Evolutionary conservation across 2,329 filamentous ascomycete genomes (phyloP).

Genomic region (Pestalotiopsis fici): DNA sequence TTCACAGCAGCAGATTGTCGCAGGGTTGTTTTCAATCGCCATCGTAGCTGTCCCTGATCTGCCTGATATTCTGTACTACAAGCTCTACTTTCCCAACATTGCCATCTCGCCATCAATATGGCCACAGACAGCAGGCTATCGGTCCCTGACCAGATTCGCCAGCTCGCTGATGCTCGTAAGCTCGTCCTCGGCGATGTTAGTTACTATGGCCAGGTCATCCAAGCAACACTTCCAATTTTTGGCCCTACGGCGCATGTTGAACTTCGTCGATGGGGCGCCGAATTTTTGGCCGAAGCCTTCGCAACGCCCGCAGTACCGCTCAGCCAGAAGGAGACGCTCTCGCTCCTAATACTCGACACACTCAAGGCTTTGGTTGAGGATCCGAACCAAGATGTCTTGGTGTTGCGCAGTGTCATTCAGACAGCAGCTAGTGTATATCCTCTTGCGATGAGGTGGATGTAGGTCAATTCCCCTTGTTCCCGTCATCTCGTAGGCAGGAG

Average conservation of each 20-base stretch:
- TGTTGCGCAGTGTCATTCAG: slow-evolving; percentile 85
- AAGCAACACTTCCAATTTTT: slow-evolving; percentile 90
- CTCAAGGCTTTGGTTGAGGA: slow-evolving; percentile 71
- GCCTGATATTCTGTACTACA: not conserved
- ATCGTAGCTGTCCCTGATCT: not conserved
- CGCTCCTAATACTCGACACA: slow-evolving; percentile 75
- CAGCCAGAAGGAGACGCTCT: slow-evolving; percentile 79
- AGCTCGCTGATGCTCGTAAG: slow-evolving; percentile 87
- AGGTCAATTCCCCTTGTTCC: slow-evolving; percentile 48
- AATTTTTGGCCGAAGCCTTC: slow-evolving; percentile 95
- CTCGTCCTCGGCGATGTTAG: slow-evolving; percentile 84
- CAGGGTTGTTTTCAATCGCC: not conserved
- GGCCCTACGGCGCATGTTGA: slow-evolving; percentile 73
- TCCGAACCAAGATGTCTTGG: slow-evolving; percentile 73
- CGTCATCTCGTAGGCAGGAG: slow-evolving; percentile 13
- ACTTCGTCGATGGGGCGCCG: slow-evolving; percentile 91
- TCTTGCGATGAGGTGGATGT: slow-evolving; percentile 91
- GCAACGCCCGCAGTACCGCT: slow-evolving; percentile 81
- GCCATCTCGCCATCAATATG: slow-evolving; percentile 40
- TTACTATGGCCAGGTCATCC: slow-evolving; percentile 90
- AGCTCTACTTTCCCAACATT: not conserved
- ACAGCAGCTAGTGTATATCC: slow-evolving; percentile 91
- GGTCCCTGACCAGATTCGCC: slow-evolving; percentile 76
- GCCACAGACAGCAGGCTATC: slow-evolving; percentile 53
- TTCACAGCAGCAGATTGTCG: not conserved